These are phyloP conservation scores for Laetiporus sulphureus DNA, from an alignment of 1,284 basidiomycete species.

Conservation along the genomic window DNA sequence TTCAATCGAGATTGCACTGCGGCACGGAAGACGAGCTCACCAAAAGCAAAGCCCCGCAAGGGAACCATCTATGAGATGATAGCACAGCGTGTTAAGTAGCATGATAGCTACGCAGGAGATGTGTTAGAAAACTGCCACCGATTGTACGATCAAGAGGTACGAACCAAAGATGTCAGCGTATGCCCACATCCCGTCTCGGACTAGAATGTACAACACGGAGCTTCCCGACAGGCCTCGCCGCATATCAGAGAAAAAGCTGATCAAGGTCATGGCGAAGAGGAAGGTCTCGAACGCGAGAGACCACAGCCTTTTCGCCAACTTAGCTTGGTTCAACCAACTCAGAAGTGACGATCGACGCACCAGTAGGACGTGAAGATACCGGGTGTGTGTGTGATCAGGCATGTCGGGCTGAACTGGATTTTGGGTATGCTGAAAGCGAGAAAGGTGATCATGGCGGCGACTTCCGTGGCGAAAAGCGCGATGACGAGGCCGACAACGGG, in stretches of 20 bases:
- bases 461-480: conserved; percentile 11
- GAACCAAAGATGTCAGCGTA: conserved; percentile 14
- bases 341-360: conserved; percentile 1
- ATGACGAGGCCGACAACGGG: conserved; percentile 6
- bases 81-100: conserved; percentile 3
- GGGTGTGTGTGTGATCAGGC: conserved; percentile 10
- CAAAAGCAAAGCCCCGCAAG: conserved; percentile 2
- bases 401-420: conserved; percentile 9
- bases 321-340: neutral
- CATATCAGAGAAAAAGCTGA: conserved; percentile 8
- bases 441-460: conserved; percentile 10
- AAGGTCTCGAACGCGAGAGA: conserved; percentile 12
- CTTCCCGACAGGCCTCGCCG: conserved; percentile 1
- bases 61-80: conserved; percentile 3
- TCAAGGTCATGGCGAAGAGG: conserved; percentile 9
- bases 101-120: conserved; percentile 8
- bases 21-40: neutral
- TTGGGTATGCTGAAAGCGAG: conserved; percentile 10
- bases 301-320: conserved; percentile 6
- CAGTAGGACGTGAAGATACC: conserved; percentile 10
- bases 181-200: conserved; percentile 19
- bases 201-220: conserved; percentile 11
- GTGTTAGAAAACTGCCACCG: too few relatives aligned
- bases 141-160: conserved; percentile 2
- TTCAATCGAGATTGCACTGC: neutral